Conservation (phyloP, 257 asterid species). For the Fraxinus quadrangulata region DNA sequence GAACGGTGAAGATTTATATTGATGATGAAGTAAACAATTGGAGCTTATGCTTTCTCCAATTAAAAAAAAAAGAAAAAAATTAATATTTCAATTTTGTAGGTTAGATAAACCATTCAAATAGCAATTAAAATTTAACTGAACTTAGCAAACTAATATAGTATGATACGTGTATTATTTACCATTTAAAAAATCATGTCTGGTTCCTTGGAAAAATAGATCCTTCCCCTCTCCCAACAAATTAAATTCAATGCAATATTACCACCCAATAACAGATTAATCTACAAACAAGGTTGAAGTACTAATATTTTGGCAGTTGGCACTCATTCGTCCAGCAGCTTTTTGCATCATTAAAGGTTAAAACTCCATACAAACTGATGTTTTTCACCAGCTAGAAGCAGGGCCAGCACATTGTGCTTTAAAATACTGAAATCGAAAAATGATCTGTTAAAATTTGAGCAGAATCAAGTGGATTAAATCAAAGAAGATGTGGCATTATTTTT, state of each 20-base stretch:
- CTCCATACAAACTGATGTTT: neutral
- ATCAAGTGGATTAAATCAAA: neutral
- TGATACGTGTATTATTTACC: neutral
- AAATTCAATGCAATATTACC: neutral
- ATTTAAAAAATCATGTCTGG: neutral
- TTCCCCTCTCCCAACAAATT: neutral
- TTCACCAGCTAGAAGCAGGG: neutral
- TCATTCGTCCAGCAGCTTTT: neutral
- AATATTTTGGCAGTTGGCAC: neutral
- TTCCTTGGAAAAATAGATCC: neutral
- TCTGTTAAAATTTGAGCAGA: neutral
- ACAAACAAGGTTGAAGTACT: neutral
- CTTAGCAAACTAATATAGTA: neutral
- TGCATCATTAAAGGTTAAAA: neutral
- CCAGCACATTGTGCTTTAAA: neutral
- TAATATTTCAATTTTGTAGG: neutral
- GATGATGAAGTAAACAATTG: neutral
- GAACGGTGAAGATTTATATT: neutral
- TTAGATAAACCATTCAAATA: neutral
- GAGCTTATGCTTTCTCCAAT: neutral
- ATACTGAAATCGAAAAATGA: neutral
- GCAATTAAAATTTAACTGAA: neutral
- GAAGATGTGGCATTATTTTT: neutral
- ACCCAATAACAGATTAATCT: neutral
- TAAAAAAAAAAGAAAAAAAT: too few relatives aligned